Conservation (phyloP, 2,329 filamentous ascomycete species). For the Colletotrichum sp. region DNA sequence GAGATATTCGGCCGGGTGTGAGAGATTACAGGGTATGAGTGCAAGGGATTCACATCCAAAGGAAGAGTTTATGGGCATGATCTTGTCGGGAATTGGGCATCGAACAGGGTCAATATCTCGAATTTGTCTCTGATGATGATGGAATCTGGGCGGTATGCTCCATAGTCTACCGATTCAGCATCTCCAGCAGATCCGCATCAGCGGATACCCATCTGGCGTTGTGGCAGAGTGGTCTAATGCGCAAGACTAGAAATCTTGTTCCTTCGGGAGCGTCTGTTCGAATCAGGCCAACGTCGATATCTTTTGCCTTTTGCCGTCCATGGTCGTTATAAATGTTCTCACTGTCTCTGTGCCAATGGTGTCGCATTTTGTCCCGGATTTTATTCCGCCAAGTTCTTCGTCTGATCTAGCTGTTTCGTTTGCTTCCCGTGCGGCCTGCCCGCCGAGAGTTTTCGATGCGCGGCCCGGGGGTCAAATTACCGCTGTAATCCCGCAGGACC, state of each 20-base stretch:
- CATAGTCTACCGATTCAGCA: fast-evolving
- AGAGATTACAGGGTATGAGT: not conserved
- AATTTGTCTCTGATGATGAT: not conserved
- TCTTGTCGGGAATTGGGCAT: not conserved
- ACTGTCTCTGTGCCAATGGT: not conserved
- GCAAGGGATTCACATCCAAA: not conserved
- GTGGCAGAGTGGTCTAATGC: slow-evolving; percentile 22
- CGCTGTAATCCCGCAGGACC: not conserved
- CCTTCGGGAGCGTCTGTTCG: slow-evolving; percentile 22
- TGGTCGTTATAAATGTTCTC: no score
- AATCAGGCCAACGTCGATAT: slow-evolving; percentile 19
- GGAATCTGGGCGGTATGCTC: fast-evolving
- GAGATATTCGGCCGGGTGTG: not conserved
- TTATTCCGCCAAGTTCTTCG: not conserved
- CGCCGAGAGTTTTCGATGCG: not conserved
- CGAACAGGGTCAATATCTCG: not conserved
- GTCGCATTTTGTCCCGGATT: not conserved
- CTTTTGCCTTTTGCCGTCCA: not conserved
- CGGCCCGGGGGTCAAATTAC: not conserved
- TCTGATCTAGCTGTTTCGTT: not conserved
- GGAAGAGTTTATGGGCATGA: not conserved
- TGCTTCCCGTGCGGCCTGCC: not conserved
- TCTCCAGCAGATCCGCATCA: fast-evolving
- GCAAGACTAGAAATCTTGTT: slow-evolving; percentile 22
- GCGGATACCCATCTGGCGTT: not conserved